These are phyloP conservation scores for Avena eriantha DNA, from an alignment of 176 grass and related monocot species.

Conservation along the genomic window DNA sequence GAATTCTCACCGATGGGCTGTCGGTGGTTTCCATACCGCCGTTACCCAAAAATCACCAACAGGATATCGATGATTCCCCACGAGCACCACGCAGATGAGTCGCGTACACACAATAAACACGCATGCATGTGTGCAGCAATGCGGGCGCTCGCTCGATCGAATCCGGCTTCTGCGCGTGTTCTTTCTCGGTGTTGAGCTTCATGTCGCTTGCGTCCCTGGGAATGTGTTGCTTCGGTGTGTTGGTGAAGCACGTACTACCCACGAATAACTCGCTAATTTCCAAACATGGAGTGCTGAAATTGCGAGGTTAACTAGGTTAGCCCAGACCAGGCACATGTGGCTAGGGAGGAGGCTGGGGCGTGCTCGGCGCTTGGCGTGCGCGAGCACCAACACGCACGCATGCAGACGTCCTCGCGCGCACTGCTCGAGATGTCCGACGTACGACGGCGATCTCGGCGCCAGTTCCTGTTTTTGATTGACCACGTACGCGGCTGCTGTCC, in stretches of 20 bases:
- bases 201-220: slow-evolving; percentile 40
- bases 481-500: slow-evolving; percentile 1
- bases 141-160: slow-evolving; percentile 9
- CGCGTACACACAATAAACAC: slow-evolving; percentile 40
- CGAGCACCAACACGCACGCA: slow-evolving; percentile 21
- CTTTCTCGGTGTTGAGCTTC: background rate
- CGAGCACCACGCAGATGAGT: background rate
- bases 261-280: slow-evolving; percentile 21
- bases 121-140: slow-evolving; percentile 21
- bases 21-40: background rate
- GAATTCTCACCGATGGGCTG: background rate
- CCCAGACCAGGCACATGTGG: slow-evolving; percentile 36
- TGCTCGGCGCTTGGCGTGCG: slow-evolving; percentile 41
- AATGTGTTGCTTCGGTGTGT: slow-evolving; percentile 66
- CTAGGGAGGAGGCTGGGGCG: slow-evolving; percentile 1
- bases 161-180: background rate
- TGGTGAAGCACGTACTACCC: slow-evolving; percentile 42
- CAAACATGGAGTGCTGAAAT: background rate
- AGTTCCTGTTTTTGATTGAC: background rate
- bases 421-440: slow-evolving; percentile 16
- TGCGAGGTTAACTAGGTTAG: background rate
- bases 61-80: background rate
- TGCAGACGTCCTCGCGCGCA: slow-evolving; percentile 2
- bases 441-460: background rate
- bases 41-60: background rate